Conservation (phyloP, 2,329 filamentous ascomycete genomes). For the Neocucurbitaria cava region DNA sequence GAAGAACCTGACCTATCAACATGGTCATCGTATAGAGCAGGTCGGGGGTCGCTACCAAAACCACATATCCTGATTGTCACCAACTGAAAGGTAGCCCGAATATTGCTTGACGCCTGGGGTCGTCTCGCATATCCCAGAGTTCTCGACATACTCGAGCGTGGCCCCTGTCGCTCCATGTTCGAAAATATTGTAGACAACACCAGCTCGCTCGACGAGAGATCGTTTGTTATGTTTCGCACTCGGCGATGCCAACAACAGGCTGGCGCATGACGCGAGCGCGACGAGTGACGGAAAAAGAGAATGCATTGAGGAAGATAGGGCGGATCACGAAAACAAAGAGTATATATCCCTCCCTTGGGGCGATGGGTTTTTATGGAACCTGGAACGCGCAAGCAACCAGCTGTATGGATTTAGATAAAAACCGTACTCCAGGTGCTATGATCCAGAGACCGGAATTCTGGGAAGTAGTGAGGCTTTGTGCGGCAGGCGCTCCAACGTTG, state of each 20-base stretch:
- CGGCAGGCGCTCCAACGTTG: background rate
- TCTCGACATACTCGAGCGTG: conserved; percentile 34
- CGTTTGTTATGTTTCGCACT: conserved; percentile 23
- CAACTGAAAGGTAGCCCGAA: conserved; percentile 60
- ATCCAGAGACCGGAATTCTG: background rate
- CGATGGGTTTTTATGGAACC: background rate
- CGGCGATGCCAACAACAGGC: background rate
- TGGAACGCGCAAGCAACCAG: background rate
- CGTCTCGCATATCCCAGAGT: conserved; percentile 60
- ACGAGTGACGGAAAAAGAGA: background rate
- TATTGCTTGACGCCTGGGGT: conserved; percentile 61
- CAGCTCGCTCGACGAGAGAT: conserved; percentile 28
- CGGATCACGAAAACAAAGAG: background rate
- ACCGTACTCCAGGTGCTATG: background rate
- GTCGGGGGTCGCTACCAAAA: conserved; percentile 25
- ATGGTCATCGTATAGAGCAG: background rate
- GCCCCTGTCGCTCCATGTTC: conserved; percentile 38
- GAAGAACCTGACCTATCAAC: conserved; percentile 53
- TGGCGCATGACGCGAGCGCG: background rate
- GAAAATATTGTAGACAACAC: conserved; percentile 37
- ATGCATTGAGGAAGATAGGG: background rate
- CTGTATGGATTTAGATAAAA: background rate
- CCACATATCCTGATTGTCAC: conserved; percentile 51
- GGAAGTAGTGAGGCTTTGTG: background rate
- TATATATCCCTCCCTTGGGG: background rate